phyloP scores from a whole-genome alignment of 2,329 filamentous ascomycete genomes.

The Penicillium sp. region DNA sequence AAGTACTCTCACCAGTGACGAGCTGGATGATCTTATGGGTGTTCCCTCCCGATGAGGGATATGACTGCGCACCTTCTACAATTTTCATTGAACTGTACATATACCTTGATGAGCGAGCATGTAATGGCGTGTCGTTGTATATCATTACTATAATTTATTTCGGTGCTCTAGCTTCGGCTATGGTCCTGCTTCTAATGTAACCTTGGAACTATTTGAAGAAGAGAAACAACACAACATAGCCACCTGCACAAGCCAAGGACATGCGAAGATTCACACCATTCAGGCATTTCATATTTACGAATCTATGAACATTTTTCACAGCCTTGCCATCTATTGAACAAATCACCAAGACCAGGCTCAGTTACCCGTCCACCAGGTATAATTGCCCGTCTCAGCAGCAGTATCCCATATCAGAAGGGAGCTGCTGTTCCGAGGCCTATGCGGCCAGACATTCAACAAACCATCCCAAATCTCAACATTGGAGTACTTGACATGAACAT shows the following conservation, averaged over 20 bases:
- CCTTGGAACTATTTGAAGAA: too few species aligned
- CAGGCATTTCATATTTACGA: background rate
- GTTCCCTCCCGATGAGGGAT: conserved; percentile 23
- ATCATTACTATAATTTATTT: background rate
- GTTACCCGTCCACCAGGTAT: conserved; percentile 18
- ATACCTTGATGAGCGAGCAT: conserved; percentile 10
- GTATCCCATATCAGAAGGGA: conserved; percentile 16
- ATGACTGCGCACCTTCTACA: conserved; percentile 4
- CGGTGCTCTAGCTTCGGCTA: background rate
- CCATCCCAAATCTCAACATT: conserved; percentile 18
- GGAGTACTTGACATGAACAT: conserved; percentile 7
- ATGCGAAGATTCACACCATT: background rate
- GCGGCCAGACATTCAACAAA: conserved; percentile 14
- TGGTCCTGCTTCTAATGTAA: background rate
- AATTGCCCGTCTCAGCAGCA: conserved; percentile 14
- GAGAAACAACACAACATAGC: background rate
- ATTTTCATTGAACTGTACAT: conserved; percentile 23
- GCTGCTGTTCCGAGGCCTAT: conserved; percentile 13
- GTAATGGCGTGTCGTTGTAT: conserved; percentile 1
- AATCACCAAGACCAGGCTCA: background rate
- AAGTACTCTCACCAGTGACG: conserved; percentile 48
- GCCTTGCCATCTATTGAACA: background rate
- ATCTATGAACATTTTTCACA: too few species aligned
- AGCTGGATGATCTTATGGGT: conserved; percentile 44
- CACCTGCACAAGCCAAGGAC: background rate